Base-by-base conservation (phyloP, 352 stramenopile genomes). In the Phytophthora colocasiae region DNA sequence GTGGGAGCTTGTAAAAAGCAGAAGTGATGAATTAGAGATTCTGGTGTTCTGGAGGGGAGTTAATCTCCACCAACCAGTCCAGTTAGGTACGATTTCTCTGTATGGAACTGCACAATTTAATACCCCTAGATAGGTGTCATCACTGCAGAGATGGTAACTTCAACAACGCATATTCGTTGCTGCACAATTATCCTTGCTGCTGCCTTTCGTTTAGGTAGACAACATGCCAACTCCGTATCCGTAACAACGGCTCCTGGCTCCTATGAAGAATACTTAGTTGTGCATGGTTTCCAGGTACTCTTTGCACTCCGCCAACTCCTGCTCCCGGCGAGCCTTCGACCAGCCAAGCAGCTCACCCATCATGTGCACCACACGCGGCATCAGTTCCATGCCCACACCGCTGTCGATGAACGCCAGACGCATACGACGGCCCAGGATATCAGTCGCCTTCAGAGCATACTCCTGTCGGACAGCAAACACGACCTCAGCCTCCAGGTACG, bases 401-500 rank as follows among this genome's bases (percentile, higher is more conserved):
- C 83, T 93, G 78, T 98, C 95, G 38, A 98, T 89, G 63, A 97
- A 98, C 26, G 93, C 92, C 17, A 98, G 74, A 55, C 96, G 91
- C 67, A 94, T 98, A 39, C 96, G 91, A 29, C 96, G 81, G 22
- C 94, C 96, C 39, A 98, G 62, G 34, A 98, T 89, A 58, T 98
- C 96, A 22, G 96, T 96, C 31, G 91, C 89, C 70, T 96, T 97
- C 53, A 91, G 55, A n/a, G 96, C 95, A 77, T 98, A 98, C 73
- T 98, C 96, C 71, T 98, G 93, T 53, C 88, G 81, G 32, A 97
- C 90, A 29, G 91, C 90, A 58, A 97, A 97, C 29, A 97, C 89
- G 1, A 99, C 93, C 73, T 99, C 96, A 49, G 93, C 95, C 61
- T 98, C 90, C 38, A 99, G 66, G 83, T 97, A 98, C 45, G 96